phyloP scores from a whole-genome alignment of 352 stramenopile genomes.

The Phytopythium montanum region DNA sequence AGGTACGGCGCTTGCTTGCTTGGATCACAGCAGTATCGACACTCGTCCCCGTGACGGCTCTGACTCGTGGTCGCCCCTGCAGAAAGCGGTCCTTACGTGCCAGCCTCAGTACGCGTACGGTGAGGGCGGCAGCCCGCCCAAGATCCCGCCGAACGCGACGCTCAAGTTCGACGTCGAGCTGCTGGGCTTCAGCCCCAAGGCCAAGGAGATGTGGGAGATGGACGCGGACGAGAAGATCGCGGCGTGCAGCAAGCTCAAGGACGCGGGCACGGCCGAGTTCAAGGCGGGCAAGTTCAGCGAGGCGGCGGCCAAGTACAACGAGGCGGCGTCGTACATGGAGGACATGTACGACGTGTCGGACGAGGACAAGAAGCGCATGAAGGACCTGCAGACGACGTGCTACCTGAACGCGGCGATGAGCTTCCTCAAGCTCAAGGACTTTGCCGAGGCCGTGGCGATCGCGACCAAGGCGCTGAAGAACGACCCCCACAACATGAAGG shows the following conservation, averaged over 20 bases:
- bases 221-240: conserved; percentile 77
- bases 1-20: too few species aligned
- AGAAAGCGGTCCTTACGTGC: conserved; percentile 91
- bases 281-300: conserved; percentile 85
- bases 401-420: conserved; percentile 94
- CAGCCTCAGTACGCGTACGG: conserved; percentile 94
- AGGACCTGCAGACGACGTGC: conserved; percentile 87
- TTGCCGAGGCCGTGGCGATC: conserved; percentile 79
- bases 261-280: conserved; percentile 91
- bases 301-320: conserved; percentile 83
- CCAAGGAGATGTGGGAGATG: conserved; percentile 95
- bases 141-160: conserved; percentile 93
- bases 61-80: neutral
- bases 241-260: conserved; percentile 87
- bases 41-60: neutral
- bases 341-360: conserved; percentile 86
- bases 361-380: conserved; percentile 82
- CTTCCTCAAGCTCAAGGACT: conserved; percentile 92
- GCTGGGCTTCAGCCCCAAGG: conserved; percentile 92
- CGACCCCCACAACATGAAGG: conserved; percentile 80
- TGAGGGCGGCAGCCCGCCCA: conserved; percentile 84
- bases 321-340: conserved; percentile 81
- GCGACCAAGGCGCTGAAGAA: conserved; percentile 83
- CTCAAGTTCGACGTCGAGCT: conserved; percentile 97
- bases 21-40: neutral